These are phyloP conservation scores for Fusarium kyushuense DNA, from an alignment of 2,329 filamentous ascomycete genomes.

Conservation along the genomic window DNA sequence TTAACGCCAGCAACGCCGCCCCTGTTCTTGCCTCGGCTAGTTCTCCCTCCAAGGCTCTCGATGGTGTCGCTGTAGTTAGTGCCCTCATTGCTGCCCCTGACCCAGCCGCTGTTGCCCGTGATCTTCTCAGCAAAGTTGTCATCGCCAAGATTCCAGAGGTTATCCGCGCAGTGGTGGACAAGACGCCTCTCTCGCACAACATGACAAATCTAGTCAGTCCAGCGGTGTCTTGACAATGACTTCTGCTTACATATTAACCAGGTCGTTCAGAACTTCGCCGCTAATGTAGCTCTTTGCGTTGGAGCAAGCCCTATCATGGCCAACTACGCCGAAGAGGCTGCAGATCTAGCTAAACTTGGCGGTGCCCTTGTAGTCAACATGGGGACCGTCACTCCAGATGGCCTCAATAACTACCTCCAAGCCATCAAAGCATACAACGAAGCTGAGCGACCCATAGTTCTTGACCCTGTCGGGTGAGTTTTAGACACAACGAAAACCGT, in stretches of 20 bases:
- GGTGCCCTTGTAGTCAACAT: conserved; percentile 92
- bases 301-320: conserved; percentile 96
- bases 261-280: conserved; percentile 93
- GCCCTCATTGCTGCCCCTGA: conserved; percentile 82
- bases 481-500: background rate
- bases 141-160: conserved; percentile 65
- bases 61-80: conserved; percentile 90
- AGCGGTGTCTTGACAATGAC: background rate
- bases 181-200: conserved; percentile 86
- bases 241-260: conserved; percentile 31
- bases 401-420: conserved; percentile 75
- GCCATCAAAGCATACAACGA: conserved; percentile 86
- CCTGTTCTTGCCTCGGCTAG: conserved; percentile 78
- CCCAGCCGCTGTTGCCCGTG: conserved; percentile 71
- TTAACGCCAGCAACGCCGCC: conserved; percentile 81
- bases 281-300: conserved; percentile 86
- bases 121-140: conserved; percentile 61
- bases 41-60: conserved; percentile 68
- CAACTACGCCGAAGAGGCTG: conserved; percentile 84
- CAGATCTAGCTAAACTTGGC: conserved; percentile 80
- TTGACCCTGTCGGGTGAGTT: conserved; percentile 86
- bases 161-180: conserved; percentile 70
- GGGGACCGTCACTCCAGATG: conserved; percentile 87
- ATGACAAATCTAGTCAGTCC: conserved; percentile 86
- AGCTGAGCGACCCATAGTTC: conserved; percentile 78